A percentile compares a stretch with the other conserved stretches of the same genome.
Evolutionary conservation across 345 rosid species (phyloP).

Genomic region (Aethionema arabicum): DNA sequence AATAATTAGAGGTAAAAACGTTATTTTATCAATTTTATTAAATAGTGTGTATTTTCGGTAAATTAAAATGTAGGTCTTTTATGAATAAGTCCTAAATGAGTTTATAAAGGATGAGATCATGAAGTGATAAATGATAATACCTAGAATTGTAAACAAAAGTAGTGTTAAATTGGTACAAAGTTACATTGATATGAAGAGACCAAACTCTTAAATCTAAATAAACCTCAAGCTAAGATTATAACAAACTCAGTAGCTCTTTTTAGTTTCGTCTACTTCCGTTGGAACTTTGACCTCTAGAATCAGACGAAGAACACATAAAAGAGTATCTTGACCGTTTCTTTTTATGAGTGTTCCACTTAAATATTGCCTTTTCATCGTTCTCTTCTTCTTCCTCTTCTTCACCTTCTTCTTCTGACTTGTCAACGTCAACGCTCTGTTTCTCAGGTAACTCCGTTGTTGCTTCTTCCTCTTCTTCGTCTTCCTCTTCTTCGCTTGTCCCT

Average conservation of each 20-base stretch:
- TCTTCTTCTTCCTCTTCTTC: constrained; percentile 30
- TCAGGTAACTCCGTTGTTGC: constrained; percentile 28
- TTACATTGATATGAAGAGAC: constrained; percentile 17
- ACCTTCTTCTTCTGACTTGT: constrained; percentile 44
- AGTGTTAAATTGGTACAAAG: not conserved
- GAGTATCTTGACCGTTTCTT: constrained; percentile 85
- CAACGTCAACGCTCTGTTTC: constrained; percentile 42
- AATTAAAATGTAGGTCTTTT: no score
- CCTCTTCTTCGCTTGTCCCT: constrained; percentile 70
- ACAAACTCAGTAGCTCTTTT: constrained; percentile 10
- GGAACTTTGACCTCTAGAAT: constrained; percentile 68
- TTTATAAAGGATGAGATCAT: no score
- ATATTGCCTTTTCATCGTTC: constrained; percentile 43
- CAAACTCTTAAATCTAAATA: constrained; percentile 6
- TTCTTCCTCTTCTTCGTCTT: constrained; percentile 42
- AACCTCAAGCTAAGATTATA: no score
- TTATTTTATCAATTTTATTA: no score
- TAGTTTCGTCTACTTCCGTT: constrained; percentile 49
- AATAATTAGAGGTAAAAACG: no score
- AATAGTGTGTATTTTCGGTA: no score
- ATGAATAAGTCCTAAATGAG: no score
- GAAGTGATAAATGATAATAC: no score
- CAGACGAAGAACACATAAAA: constrained; percentile 65
- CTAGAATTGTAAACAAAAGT: no score
- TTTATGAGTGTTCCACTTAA: constrained; percentile 78